These are phyloP conservation scores for Jackrogersella minutella DNA, from an alignment of 495 filamentous ascomycete species.

Conservation along the genomic window DNA sequence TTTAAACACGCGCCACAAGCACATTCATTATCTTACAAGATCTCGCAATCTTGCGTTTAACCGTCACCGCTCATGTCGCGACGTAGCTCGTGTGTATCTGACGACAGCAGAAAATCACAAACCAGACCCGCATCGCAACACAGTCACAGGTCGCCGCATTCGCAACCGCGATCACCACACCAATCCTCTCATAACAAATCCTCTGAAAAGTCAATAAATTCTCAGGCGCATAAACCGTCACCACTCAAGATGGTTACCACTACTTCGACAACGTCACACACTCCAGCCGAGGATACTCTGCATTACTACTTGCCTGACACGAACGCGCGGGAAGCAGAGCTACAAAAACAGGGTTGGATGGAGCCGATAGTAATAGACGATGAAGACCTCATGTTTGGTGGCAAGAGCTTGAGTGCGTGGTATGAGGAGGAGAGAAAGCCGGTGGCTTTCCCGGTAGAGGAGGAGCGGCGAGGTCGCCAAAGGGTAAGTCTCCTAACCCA, in stretches of 20 bases:
- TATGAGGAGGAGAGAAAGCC: constrained; percentile 62
- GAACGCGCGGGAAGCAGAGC: constrained; percentile 47
- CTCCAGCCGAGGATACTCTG: constrained; percentile 35
- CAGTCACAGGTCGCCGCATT: constrained; percentile 29
- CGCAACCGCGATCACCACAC: constrained; percentile 39
- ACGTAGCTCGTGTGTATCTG: constrained; percentile 42
- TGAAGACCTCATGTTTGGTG: constrained; percentile 64
- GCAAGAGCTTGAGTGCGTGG: constrained; percentile 62
- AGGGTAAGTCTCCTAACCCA: constrained; percentile 36
- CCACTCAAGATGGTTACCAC: constrained; percentile 48
- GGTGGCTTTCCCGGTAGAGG: constrained; percentile 49
- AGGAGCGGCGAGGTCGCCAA: constrained; percentile 55
- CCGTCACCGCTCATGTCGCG: constrained; percentile 39
- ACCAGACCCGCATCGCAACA: constrained; percentile 38
- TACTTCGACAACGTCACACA: constrained; percentile 34
- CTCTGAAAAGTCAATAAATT: constrained; percentile 24
- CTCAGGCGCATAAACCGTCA: constrained; percentile 38
- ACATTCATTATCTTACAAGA: background rate
- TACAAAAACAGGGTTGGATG: constrained; percentile 55
- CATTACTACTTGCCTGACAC: constrained; percentile 53
- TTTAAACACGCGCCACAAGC: background rate
- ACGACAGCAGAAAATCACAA: constrained; percentile 39
- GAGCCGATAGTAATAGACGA: constrained; percentile 63
- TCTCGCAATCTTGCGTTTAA: background rate
- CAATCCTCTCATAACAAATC: constrained; percentile 18